Evolutionary conservation across 2,329 filamentous ascomycete species (phyloP).

Genomic region (Cladorrhinum sp.): DNA sequence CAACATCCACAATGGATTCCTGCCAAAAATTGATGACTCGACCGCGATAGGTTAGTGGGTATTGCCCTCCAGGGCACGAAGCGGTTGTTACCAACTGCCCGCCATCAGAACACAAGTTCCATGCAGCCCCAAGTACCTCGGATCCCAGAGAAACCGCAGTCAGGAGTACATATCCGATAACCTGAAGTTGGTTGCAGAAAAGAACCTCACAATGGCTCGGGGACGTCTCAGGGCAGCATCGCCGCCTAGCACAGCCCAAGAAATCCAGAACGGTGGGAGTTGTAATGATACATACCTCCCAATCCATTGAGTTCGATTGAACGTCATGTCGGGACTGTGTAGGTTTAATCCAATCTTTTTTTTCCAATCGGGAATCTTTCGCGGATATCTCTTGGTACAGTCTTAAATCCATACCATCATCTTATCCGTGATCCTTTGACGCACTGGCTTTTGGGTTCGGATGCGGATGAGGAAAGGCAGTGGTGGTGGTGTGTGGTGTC

Average conservation of each 20-base stretch:
- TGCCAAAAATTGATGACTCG: conserved; percentile 4
- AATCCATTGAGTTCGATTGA: background rate
- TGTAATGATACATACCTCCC: too few relatives aligned
- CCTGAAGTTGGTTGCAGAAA: background rate
- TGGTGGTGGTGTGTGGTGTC: too few relatives aligned
- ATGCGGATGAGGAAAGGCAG: too few relatives aligned
- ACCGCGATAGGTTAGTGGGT: background rate
- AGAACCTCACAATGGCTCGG: background rate
- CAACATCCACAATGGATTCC: background rate
- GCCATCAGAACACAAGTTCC: conserved; percentile 22
- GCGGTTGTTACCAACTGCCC: background rate
- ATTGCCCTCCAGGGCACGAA: conserved; percentile 5
- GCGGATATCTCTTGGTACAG: background rate
- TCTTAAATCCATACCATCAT: background rate
- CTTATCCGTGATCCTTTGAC: background rate
- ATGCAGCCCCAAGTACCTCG: conserved; percentile 12
- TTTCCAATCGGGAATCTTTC: background rate
- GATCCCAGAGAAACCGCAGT: background rate
- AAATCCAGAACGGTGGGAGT: background rate
- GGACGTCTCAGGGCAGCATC: conserved; percentile 5
- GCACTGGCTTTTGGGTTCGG: background rate
- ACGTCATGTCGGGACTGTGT: background rate
- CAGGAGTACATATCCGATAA: background rate
- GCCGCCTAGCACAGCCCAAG: background rate
- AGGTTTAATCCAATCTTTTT: background rate